phyloP scores from a whole-genome alignment of 441 rosid species.

The Isatis lusitanica region DNA sequence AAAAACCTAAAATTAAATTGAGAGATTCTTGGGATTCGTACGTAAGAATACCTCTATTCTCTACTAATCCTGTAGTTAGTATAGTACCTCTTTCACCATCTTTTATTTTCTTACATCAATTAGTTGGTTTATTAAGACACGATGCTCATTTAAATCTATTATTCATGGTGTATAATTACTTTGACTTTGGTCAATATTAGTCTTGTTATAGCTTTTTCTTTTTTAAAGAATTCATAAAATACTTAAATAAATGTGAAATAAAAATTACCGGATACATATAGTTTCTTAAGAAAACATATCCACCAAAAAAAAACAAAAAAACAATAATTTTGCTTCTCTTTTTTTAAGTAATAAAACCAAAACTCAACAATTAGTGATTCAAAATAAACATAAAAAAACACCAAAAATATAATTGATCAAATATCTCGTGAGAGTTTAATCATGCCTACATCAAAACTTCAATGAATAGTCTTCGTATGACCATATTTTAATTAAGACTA shows the following conservation, averaged over 20 bases:
- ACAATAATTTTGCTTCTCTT: not conserved
- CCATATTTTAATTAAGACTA: too few species aligned
- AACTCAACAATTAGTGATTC: not conserved
- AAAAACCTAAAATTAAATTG: too few species aligned
- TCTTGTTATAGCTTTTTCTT: not conserved
- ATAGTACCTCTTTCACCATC: too few species aligned
- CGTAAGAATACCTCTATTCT: too few species aligned
- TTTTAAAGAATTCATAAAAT: not conserved
- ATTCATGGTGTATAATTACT: not conserved
- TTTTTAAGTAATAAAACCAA: not conserved
- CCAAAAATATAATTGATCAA: not conserved
- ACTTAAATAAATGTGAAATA: not conserved
- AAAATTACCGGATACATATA: not conserved
- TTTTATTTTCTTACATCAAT: too few species aligned
- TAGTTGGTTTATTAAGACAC: too few species aligned
- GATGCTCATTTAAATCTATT: too few species aligned
- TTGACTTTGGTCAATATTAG: slow-evolving; percentile 7
- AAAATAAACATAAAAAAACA: not conserved
- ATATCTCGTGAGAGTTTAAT: slow-evolving; percentile 9
- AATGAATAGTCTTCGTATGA: not conserved
- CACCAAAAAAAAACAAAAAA: not conserved
- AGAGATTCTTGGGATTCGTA: too few species aligned
- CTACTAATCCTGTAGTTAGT: too few species aligned
- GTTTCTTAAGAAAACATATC: not conserved
- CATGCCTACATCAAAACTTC: slow-evolving; percentile 16